These are phyloP conservation scores for Colletotrichum theobromicola DNA, from an alignment of 2,329 filamentous ascomycete species.

Conservation along the genomic window DNA sequence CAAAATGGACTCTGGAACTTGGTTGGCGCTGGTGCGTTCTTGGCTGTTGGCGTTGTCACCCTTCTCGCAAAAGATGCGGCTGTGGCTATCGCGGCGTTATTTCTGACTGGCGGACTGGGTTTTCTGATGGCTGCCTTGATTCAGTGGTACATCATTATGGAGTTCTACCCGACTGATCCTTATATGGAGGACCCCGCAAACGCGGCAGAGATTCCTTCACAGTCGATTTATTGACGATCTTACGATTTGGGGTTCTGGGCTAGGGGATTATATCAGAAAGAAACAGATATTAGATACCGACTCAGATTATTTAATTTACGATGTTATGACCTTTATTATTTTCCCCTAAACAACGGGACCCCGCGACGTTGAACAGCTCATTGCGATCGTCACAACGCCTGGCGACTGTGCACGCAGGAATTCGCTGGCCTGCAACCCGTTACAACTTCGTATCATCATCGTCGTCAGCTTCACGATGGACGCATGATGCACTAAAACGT, in stretches of 20 bases:
- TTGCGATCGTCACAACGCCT: neutral
- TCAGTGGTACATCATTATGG: conserved; percentile 21
- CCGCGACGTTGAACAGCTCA: accelerated
- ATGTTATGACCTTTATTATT: neutral
- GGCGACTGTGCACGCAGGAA: accelerated
- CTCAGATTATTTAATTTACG: conserved; percentile 17
- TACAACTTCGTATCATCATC: neutral
- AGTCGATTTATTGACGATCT: conserved; percentile 14
- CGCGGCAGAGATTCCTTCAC: conserved; percentile 8
- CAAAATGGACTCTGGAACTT: conserved; percentile 18
- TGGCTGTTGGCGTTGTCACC: conserved; percentile 7
- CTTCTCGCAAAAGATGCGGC: neutral
- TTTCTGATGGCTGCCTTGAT: conserved; percentile 11
- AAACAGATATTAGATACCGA: conserved; percentile 1
- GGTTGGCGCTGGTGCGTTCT: conserved; percentile 5
- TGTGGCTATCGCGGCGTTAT: neutral
- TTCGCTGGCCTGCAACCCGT: neutral
- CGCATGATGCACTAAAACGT: neutral
- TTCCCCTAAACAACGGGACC: accelerated
- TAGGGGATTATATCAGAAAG: neutral
- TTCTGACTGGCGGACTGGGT: conserved; percentile 1
- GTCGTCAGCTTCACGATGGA: neutral
- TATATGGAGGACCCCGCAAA: neutral
- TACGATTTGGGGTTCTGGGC: neutral
- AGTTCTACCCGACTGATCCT: conserved; percentile 10